Evolutionary conservation across 2,329 filamentous ascomycete species (phyloP).

Genomic region (Exophiala sideris): DNA sequence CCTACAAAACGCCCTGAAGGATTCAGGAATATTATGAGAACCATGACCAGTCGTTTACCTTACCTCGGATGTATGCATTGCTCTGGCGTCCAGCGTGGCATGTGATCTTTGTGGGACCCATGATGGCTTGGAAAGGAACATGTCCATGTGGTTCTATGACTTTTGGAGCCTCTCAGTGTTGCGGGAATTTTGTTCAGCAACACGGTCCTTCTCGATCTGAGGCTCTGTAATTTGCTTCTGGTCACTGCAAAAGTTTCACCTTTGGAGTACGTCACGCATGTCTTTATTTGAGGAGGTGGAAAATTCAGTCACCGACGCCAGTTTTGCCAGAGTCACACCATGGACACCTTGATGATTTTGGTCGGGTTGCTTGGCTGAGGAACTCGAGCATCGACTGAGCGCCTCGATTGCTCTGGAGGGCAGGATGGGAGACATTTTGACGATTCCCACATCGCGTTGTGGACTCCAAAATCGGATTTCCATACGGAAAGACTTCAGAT

Average conservation of each 20-base stretch:
- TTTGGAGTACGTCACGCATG: constrained; percentile 13
- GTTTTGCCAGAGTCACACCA: too few relatives aligned
- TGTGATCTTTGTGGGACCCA: constrained; percentile 20
- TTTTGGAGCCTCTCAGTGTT: constrained; percentile 8
- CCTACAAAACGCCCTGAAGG: constrained; percentile 94
- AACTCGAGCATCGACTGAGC: background rate
- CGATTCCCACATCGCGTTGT: too few relatives aligned
- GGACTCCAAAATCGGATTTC: background rate
- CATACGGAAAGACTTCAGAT: background rate
- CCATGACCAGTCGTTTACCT: constrained; percentile 17
- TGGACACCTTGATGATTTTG: too few relatives aligned
- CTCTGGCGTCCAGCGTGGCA: constrained; percentile 24
- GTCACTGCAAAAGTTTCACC: constrained; percentile 21
- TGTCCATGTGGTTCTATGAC: constrained; percentile 5
- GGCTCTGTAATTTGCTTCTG: constrained; percentile 2
- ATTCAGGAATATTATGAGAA: constrained; percentile 85
- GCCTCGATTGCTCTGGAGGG: background rate
- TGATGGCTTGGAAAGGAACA: constrained; percentile 15
- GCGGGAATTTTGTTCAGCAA: constrained; percentile 13
- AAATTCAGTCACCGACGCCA: too few relatives aligned
- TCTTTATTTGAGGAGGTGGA: constrained; percentile 6
- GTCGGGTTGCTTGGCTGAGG: constrained; percentile 7
- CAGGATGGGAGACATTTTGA: background rate
- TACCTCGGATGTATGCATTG: constrained; percentile 17
- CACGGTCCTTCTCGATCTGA: constrained; percentile 4